phyloP scores from a whole-genome alignment of 306 rosid species.

The Vigna nakashimae region DNA sequence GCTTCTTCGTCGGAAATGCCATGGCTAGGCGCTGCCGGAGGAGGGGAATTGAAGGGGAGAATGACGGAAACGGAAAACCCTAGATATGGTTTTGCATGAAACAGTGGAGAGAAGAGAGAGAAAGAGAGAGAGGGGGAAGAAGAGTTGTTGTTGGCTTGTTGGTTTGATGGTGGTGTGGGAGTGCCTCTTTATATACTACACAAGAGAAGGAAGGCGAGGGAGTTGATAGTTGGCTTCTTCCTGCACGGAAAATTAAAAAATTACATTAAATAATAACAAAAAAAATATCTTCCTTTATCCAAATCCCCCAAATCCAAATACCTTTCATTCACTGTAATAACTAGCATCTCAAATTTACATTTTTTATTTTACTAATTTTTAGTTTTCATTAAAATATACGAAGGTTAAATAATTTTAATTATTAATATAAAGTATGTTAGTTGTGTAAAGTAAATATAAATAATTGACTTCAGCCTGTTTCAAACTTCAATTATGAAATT shows the following conservation, averaged over 20 bases:
- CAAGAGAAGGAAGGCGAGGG: constrained; percentile 51
- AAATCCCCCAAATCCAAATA: constrained; percentile 13
- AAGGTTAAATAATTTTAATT: no score
- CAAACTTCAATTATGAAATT: no score
- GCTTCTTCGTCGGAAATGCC: constrained; percentile 82
- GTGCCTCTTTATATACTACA: constrained; percentile 37
- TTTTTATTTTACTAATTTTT: no score
- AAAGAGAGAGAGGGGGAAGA: constrained; percentile 17
- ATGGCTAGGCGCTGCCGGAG: constrained; percentile 48
- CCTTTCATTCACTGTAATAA: background rate
- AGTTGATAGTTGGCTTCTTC: constrained; percentile 52
- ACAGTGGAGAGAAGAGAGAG: constrained; percentile 33
- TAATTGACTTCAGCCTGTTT: no score
- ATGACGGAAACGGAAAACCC: constrained; percentile 53
- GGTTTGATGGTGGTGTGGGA: constrained; percentile 45
- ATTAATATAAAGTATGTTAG: no score
- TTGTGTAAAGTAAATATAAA: no score
- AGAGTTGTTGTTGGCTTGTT: constrained; percentile 49
- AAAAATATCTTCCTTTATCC: constrained; percentile 20
- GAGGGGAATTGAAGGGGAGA: constrained; percentile 29
- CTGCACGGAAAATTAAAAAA: constrained; percentile 25
- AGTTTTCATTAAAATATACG: no score
- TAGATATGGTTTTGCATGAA: constrained; percentile 61
- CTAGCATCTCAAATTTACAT: no score
- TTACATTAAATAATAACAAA: background rate